Percentiles rank a stretch among this genome's conserved stretches.
These are phyloP conservation scores for Elsinoe ampelina DNA, from an alignment of 2,329 filamentous ascomycete genomes.

Conservation along the genomic window DNA sequence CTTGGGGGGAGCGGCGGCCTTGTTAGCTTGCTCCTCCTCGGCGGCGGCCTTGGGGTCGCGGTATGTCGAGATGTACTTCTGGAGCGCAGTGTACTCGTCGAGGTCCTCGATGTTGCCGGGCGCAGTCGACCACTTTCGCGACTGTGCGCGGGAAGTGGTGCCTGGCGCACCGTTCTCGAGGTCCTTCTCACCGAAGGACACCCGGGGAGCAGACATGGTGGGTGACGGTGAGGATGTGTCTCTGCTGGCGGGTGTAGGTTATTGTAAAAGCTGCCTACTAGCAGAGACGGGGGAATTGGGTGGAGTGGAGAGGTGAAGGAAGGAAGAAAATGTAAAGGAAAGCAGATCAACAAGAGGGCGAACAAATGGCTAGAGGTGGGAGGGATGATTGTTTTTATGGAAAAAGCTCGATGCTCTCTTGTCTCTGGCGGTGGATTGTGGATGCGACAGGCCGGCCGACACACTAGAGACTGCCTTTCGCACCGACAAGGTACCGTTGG, in stretches of 20 bases:
- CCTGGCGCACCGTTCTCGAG: slow-evolving; percentile 28
- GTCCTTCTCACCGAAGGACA: slow-evolving; percentile 33
- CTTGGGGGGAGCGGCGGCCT: slow-evolving; percentile 37
- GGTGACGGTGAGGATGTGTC: slow-evolving; percentile 10
- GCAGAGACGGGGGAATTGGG: slow-evolving; percentile 1
- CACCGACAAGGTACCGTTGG: slow-evolving; percentile 2
- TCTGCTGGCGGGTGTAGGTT: slow-evolving; percentile 11
- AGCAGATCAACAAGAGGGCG: slow-evolving; percentile 13
- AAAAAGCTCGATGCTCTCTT: not conserved
- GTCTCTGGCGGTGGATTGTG: not conserved
- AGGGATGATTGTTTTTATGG: slow-evolving; percentile 5
- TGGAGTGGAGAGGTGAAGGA: slow-evolving; percentile 1
- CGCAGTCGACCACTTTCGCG: slow-evolving; percentile 32
- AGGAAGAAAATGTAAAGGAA: slow-evolving; percentile 2
- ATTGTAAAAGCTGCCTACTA: slow-evolving; percentile 11
- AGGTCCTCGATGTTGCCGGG: slow-evolving; percentile 36
- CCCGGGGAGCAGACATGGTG: slow-evolving; percentile 30
- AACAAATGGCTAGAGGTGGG: not conserved
- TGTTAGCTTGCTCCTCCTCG: slow-evolving; percentile 31
- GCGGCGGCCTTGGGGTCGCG: slow-evolving; percentile 48
- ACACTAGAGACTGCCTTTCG: not conserved
- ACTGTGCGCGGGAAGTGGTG: slow-evolving; percentile 23
- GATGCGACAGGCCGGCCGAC: slow-evolving; percentile 6
- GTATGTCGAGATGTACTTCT: slow-evolving; percentile 60
- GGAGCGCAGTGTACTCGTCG: slow-evolving; percentile 57